Base-by-base conservation (phyloP, 2,329 filamentous ascomycete genomes). In the Fusarium udum region DNA sequence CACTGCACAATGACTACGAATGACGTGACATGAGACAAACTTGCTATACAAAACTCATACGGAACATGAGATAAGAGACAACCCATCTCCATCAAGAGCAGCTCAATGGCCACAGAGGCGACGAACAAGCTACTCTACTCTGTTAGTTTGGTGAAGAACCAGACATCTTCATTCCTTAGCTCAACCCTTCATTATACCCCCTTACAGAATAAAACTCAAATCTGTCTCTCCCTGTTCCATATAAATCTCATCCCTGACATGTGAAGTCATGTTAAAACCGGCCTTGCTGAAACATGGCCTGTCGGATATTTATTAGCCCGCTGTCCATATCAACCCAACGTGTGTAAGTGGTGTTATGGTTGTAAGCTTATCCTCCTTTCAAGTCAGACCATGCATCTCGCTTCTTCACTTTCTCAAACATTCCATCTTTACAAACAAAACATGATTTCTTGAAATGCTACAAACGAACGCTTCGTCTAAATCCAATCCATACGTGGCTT, bases 241-340 rank as follows among this genome's bases (percentile, higher is more conserved):
- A 31, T 28, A 42, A 65, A 56, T 24, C 37, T 51, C 62, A 45
- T 67, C 28, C 57, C 53, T 48, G 46, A 34, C 34, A 22, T 34
- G 48, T 57, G 45, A 52, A 52, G 24, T 52, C 53, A 67, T 37
- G 20, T 52, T 24, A 31, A 28, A 51, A 31, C 48, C 31, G 55
- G 34, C 63, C 22, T 61, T 48, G 67, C 65, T 67, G 65, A 67
- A 67, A 67, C 46, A 46, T 42, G 36, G 20, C 42, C 15, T 32
- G 48, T 66, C 67, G 43, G 51, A 69, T 76, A 55, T 60, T 53
- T 65, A 73, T 61, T 65, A 51, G 43, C 69, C 72, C 75, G 67
- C 22, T 48, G 67, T 45, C 61, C 39, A 70, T 75, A 45, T 45
- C 42, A 31, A 31, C 13, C 28, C 48, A 46, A 28, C 45, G 37